These are phyloP conservation scores for Penicillium sp. DNA, from an alignment of 2,329 filamentous ascomycete genomes.

Conservation along the genomic window DNA sequence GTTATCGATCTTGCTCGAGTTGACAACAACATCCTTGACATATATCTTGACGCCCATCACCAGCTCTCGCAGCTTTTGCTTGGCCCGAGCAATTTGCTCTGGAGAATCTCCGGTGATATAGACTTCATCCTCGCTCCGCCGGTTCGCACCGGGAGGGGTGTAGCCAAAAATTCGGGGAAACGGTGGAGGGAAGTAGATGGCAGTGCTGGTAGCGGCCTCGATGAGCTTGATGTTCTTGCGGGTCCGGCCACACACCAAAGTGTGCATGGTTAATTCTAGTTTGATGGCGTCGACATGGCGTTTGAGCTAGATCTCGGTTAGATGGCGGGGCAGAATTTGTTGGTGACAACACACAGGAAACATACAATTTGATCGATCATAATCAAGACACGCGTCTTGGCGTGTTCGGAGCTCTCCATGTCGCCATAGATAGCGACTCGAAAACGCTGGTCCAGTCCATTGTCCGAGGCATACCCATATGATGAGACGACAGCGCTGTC, in stretches of 20 bases:
- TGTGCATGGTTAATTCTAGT: constrained; percentile 81
- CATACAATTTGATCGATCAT: constrained; percentile 90
- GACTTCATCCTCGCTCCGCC: constrained; percentile 80
- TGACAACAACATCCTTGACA: constrained; percentile 87
- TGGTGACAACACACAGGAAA: constrained; percentile 12
- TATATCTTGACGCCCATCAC: constrained; percentile 74
- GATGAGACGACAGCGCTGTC: constrained; percentile 69
- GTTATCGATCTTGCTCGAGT: constrained; percentile 88
- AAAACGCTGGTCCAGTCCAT: constrained; percentile 79
- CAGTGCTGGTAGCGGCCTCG: constrained; percentile 89
- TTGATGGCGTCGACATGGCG: constrained; percentile 67
- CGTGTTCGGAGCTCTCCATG: constrained; percentile 89
- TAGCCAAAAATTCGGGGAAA: constrained; percentile 91
- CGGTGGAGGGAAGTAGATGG: constrained; percentile 94
- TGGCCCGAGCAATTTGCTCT: constrained; percentile 79
- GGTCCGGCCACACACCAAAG: constrained; percentile 84
- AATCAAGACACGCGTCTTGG: constrained; percentile 90
- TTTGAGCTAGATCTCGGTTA: constrained; percentile 42
- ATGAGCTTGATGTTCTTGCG: constrained; percentile 98
- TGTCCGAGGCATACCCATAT: constrained; percentile 69
- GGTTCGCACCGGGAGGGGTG: constrained; percentile 70
- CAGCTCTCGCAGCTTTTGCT: constrained; percentile 83
- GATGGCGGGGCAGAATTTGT: constrained; percentile 12
- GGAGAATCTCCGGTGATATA: constrained; percentile 88
- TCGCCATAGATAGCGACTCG: constrained; percentile 93